A percentile compares a stretch with the other conserved stretches of the same genome.
These are phyloP conservation scores for Escallonia herrerae DNA, from an alignment of 129 eudicot genomes.

Conservation along the genomic window DNA sequence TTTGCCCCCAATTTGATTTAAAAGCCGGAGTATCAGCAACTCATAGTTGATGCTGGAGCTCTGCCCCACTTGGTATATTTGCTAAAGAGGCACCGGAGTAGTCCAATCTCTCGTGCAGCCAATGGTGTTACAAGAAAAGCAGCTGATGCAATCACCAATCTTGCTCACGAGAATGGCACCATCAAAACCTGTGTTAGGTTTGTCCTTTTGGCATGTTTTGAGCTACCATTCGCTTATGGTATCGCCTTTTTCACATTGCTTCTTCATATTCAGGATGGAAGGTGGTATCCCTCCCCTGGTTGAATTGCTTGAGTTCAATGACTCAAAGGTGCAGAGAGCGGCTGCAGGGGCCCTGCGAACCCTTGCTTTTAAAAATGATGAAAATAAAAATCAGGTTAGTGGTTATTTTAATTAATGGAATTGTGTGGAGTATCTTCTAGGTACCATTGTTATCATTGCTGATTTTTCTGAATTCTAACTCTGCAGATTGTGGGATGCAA, in stretches of 20 bases:
- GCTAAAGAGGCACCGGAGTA: slow-evolving; percentile 42
- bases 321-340: slow-evolving; percentile 89
- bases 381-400: slow-evolving; percentile 76
- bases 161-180: slow-evolving; percentile 87
- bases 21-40: slow-evolving; percentile 92
- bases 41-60: slow-evolving; percentile 93
- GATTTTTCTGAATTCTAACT: background rate
- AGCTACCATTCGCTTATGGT: background rate
- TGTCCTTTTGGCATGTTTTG: slow-evolving; percentile 3
- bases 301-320: slow-evolving; percentile 63
- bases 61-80: slow-evolving; percentile 70
- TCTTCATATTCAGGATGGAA: slow-evolving; percentile 49
- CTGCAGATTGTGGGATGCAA: slow-evolving; percentile 87
- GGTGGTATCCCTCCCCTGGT: slow-evolving; percentile 98
- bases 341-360: slow-evolving; percentile 85
- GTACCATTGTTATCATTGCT: background rate
- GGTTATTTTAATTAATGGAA: background rate
- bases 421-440: background rate
- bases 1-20: background rate
- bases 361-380: slow-evolving; percentile 81
- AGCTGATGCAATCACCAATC: slow-evolving; percentile 94
- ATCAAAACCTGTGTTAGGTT: slow-evolving; percentile 84
- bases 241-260: background rate
- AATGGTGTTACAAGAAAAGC: slow-evolving; percentile 76
- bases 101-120: slow-evolving; percentile 44